A percentile compares a stretch with the other conserved stretches of the same genome.
These are phyloP conservation scores for Aspergillus incahuasiensis DNA, from an alignment of 495 filamentous ascomycete species.

Conservation along the genomic window DNA sequence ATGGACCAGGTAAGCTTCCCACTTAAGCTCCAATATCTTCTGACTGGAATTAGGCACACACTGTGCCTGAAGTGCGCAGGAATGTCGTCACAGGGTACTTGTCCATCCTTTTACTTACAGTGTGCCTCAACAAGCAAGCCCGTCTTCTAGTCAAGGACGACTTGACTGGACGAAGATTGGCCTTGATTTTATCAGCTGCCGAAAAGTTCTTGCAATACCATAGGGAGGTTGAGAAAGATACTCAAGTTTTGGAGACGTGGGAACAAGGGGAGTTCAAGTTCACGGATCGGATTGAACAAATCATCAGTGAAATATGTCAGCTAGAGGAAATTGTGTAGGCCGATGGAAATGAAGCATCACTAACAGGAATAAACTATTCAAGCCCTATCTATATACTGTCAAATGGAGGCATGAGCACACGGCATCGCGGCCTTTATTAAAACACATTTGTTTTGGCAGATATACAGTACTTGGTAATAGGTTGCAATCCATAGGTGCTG, in stretches of 20 bases:
- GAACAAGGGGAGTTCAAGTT: slow-evolving; percentile 45
- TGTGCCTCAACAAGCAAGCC: slow-evolving; percentile 59
- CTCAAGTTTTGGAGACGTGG: slow-evolving; percentile 18
- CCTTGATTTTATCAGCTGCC: slow-evolving; percentile 66
- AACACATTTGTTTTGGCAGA: too few species aligned
- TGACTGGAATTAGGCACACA: slow-evolving; percentile 60
- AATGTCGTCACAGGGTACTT: slow-evolving; percentile 92
- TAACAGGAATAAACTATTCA: neutral
- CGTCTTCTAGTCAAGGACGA: slow-evolving; percentile 44
- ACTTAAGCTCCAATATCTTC: neutral
- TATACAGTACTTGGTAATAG: too few species aligned
- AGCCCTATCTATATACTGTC: neutral
- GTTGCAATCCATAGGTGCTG: too few species aligned
- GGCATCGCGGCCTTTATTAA: too few species aligned
- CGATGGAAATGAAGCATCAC: neutral
- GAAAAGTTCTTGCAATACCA: slow-evolving; percentile 81
- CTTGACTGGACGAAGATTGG: slow-evolving; percentile 56
- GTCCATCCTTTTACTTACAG: slow-evolving; percentile 73
- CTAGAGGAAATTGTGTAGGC: neutral
- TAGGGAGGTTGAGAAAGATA: slow-evolving; percentile 60
- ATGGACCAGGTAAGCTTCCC: slow-evolving; percentile 41
- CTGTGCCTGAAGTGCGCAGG: slow-evolving; percentile 72
- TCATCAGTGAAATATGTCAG: slow-evolving; percentile 34
- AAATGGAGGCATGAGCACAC: too few species aligned
- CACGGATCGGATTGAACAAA: slow-evolving; percentile 53